Evolutionary conservation across 1,284 basidiomycete species (phyloP), one percentile per base, ranked within the genome.

Genomic region (Caloboletus firmus): DNA sequence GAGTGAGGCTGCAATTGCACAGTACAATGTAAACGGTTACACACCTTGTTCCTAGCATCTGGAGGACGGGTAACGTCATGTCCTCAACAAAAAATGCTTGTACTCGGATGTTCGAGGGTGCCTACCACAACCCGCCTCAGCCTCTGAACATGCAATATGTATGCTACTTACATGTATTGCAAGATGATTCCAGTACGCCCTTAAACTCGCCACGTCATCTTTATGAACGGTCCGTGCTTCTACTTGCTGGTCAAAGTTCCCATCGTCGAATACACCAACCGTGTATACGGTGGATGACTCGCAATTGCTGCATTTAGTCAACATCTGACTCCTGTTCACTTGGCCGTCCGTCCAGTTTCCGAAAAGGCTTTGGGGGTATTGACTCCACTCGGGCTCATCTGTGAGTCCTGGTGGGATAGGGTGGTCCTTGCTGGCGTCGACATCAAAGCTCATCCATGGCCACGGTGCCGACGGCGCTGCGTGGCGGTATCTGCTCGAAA

Each of bases 41-140:
- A 41, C 20, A 79, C 78, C 67, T 77, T 0, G 76, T 77, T 30
- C 82, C 82, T 8, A 83, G 62, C 67, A 83, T 82, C 59, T 79
- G 73, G 35, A 83, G 65, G 11, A 80, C 72, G 12, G 77, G 72
- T 0, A 73, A 70, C 0, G 76, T 70, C 42, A 81, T 62, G 37
- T 77, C 72, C 15, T 82, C 79, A 0, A 82, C 65, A 56, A 83
- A 83, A 40, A 82, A 57, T 2, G 74, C 77, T 28, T 77, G 71
- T 17, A 80, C 63, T 45, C 75, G 73, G 28, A 74, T 65, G 20
- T 70, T 65, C 11, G 57, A 46, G 17, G 70, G 65, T 30, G 73
- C 63, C 72, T 79, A 26, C 50, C 41, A 44, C n/a, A 11, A 13
- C 36, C 4, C 10, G 24, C 32, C 10, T 65, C 41, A 61, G 41